Evolutionary conservation across 768 basidiomycete genomes (phyloP).

Genomic region (Chlorophyllum brunneum): DNA sequence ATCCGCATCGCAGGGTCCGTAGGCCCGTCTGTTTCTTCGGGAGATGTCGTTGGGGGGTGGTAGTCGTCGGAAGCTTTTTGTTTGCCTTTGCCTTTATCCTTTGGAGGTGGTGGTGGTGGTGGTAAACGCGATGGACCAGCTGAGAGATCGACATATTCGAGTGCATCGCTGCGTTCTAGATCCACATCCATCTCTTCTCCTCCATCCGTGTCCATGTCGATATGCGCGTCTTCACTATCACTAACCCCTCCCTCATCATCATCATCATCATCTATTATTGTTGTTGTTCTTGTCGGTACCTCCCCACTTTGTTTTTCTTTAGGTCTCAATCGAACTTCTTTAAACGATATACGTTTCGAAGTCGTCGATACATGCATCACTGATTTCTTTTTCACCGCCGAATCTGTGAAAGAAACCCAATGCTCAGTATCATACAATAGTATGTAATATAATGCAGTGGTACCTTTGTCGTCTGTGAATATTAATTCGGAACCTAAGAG

Average conservation of each 20-base stretch:
- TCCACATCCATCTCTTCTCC: slow-evolving; percentile 1
- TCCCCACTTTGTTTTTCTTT: slow-evolving; percentile 23
- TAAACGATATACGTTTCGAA: slow-evolving; percentile 68
- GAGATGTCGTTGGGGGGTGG: neutral
- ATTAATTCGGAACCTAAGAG: slow-evolving; percentile 75
- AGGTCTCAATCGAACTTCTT: slow-evolving; percentile 57
- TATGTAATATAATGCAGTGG: neutral
- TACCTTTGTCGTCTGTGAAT: slow-evolving; percentile 68
- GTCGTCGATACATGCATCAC: slow-evolving; percentile 58
- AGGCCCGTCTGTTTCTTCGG: neutral
- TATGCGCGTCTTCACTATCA: neutral
- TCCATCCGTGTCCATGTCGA: neutral
- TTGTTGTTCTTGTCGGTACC: neutral
- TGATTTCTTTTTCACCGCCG: slow-evolving; percentile 40
- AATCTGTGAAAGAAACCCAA: neutral
- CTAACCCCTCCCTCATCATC: neutral
- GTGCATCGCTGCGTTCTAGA: neutral
- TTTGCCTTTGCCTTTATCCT: slow-evolving; percentile 15
- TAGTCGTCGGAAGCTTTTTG: slow-evolving; percentile 1
- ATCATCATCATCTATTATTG: too few relatives aligned
- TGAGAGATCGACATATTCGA: slow-evolving; percentile 2
- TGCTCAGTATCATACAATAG: neutral
- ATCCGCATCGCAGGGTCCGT: slow-evolving; percentile 12
- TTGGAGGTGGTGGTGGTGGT: neutral
- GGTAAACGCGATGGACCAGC: neutral